Base-by-base conservation (phyloP, 2,329 filamentous ascomycete species). In the Monilinia fructigena region DNA sequence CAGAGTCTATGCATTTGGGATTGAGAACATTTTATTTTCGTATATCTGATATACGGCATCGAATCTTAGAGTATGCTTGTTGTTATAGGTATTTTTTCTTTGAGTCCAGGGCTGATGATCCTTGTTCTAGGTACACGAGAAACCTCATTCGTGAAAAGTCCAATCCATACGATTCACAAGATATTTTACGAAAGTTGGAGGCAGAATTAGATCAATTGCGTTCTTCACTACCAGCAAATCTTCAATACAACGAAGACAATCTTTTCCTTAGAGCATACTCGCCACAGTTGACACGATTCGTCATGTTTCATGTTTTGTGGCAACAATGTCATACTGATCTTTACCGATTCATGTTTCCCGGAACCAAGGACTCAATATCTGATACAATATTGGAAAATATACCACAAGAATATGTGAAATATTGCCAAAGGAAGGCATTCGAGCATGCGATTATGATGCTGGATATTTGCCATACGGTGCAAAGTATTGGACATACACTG, bases 201-300 rank as follows among this genome's bases (percentile, higher is more conserved):
- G 47, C 31, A 40, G 63, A 60, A 45, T 58, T 65, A 26, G 31
- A 42, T 28, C 54, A 42, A 53, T 45, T 65, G n/a, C 63, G 45
- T 4, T 50, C 31, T 23, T 65, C 63, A 7, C 47, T 65, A 5
- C 63, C 63, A 26, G 63, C 54, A 38, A 65, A 60, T 4, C 63
- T 65, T 31, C 63, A 65, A 60, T 65, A 65, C 11, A 65, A 45
- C 55, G 63, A 65, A 53, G 63, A 65, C 12, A 65, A 65, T 50
- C 63, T 65, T n/a, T 65, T 65, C 11, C 63, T 65, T 20, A 55
- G 63, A 26, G 63, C 63, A 20, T 65, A 65, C 20, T 65, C 63
- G n/a, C 63, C 63, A 20, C 63, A 65, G 23, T 26, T 64, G 20
- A 64, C 62, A 7, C 42, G 62, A 55, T 64, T 64, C n/a, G 62